Conservation (phyloP, 176 grass and related monocot genomes). For the Saccharum officinarum region DNA sequence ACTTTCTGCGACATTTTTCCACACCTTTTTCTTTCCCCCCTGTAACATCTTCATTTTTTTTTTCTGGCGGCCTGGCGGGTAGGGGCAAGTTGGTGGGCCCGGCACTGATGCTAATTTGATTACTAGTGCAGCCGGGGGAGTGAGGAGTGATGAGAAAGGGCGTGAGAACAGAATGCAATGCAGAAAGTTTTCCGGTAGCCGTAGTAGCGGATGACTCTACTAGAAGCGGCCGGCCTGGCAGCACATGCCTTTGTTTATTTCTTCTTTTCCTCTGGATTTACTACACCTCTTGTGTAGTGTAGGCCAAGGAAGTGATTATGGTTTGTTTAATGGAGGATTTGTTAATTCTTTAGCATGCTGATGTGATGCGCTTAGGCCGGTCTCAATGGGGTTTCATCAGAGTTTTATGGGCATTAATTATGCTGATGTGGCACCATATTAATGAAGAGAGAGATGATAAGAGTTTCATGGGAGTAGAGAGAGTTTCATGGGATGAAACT, state of each 20-base stretch:
- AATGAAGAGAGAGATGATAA: no score
- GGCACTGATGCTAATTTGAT: conserved; percentile 32
- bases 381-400: no score
- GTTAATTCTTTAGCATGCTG: conserved; percentile 42
- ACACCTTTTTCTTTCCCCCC: not conserved
- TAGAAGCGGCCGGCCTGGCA: conserved; percentile 30
- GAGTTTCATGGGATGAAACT: no score
- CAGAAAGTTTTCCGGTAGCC: not conserved
- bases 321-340: conserved; percentile 45
- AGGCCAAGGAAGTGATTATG: conserved; percentile 23
- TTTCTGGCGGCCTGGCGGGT: not conserved
- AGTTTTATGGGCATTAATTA: no score
- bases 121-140: not conserved
- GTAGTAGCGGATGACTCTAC: not conserved
- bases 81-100: conserved; percentile 15
- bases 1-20: not conserved
- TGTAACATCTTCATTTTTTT: not conserved
- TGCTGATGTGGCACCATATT: no score
- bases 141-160: not conserved
- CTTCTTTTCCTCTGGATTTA: conserved; percentile 20
- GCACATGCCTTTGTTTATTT: not conserved
- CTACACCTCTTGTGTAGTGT: conserved; percentile 29
- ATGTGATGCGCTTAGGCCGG: no score
- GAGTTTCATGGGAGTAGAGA: no score
- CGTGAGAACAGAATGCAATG: not conserved